Base-by-base conservation (phyloP, 805 yeast genomes). In the Candida pseudoglaebosa region DNA sequence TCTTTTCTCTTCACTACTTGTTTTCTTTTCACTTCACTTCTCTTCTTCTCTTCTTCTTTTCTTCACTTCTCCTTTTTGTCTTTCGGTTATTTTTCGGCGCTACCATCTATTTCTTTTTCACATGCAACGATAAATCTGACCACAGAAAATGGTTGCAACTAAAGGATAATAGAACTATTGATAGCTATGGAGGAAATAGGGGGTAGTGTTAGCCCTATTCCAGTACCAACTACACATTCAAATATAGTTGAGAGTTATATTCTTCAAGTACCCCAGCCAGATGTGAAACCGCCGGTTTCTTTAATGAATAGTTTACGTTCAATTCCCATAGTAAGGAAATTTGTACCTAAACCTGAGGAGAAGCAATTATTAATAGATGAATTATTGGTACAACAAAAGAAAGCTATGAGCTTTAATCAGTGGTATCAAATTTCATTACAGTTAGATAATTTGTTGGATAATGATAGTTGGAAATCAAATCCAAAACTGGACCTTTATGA, bases 401-500 rank as follows among this genome's bases (percentile, higher is more conserved):
- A 39, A 4, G 69, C 72, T n/a, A 57, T 61, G 8, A 59, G 62
- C 2, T 80, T 76, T 48, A 58, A 64, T 5, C 77, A 77, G 34
- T 91, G 98, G 98, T 66, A 74, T 21, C 74, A 71, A 1, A 70
- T 79, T 0, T 80, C 91, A 5, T 53, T 70, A 17, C 57, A 75
- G 42, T 65, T 91, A 19, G 99, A 91, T 54, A 67, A 66, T 19
- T 53, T 84, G 13, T 67, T 79, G 39, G 79, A 81, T 15, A 76
- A 79, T 46, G 78, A 82, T 38, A 53, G 61, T 12, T 91, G 99
- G 99, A 89, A 89, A 52, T 52, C 63, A 13, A 63, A 70, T 36
- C 70, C 69, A 3, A 79, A 75, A 43, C 77, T 88, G 1, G 68
- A 72, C n/a, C 59, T 84, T 17, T 93, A 88, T 54, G 96, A 93